Evolutionary conservation across 495 filamentous ascomycete genomes (phyloP).

Genomic region (Aspergillus avenaceus): DNA sequence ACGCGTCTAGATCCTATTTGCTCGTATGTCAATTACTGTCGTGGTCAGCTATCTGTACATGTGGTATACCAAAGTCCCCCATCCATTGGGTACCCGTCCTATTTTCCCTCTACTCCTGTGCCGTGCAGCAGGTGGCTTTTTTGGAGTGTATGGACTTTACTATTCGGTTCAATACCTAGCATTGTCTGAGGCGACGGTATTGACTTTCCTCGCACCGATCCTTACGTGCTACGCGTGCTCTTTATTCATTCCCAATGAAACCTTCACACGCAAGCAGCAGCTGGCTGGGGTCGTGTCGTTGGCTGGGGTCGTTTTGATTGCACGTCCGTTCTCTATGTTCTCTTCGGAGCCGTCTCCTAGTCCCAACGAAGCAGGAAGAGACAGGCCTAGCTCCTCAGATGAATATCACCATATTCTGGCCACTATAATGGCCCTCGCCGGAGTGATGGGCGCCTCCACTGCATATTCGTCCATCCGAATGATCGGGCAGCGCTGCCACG

Average conservation of each 20-base stretch:
- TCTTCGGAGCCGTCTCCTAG: conserved; percentile 6
- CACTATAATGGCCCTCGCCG: conserved; percentile 69
- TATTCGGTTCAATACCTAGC: conserved; percentile 86
- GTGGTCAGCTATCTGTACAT: conserved; percentile 68
- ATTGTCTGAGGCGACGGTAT: conserved; percentile 85
- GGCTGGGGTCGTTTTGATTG: conserved; percentile 79
- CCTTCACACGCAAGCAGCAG: conserved; percentile 75
- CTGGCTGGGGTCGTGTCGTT: conserved; percentile 73
- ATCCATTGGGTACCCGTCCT: conserved; percentile 65
- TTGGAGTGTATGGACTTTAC: conserved; percentile 77
- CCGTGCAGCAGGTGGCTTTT: conserved; percentile 74
- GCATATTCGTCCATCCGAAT: conserved; percentile 79
- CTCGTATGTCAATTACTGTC: conserved; percentile 74
- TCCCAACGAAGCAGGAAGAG: conserved; percentile 10
- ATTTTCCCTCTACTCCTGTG: conserved; percentile 63
- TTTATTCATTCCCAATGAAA: conserved; percentile 65
- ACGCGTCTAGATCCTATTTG: conserved; percentile 81
- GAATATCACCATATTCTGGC: conserved; percentile 65
- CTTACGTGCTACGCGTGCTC: conserved; percentile 82
- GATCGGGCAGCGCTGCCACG: conserved; percentile 81
- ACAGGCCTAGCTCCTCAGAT: conserved; percentile 29
- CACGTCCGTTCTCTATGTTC: conserved; percentile 56
- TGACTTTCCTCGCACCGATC: conserved; percentile 84
- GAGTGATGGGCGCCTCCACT: conserved; percentile 72
- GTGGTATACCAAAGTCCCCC: conserved; percentile 60